Conservation (phyloP, 1,139 yeast genomes). For the Magnusiomyces suaveolens region DNA sequence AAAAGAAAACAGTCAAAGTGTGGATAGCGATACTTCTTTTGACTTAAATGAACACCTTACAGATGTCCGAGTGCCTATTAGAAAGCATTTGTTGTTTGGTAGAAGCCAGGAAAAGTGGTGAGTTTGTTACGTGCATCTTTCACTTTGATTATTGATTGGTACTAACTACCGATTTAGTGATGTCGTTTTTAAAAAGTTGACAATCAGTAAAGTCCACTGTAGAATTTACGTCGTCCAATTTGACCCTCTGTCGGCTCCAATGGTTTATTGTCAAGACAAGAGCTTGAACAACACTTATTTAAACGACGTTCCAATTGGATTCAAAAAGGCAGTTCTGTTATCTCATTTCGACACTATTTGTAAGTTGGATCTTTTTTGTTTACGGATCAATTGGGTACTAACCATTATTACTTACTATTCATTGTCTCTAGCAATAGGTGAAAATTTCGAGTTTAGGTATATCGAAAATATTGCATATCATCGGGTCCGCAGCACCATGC, state of each 20-base stretch:
- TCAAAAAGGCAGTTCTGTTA: constrained; percentile 34
- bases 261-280: constrained; percentile 45
- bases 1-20: not conserved
- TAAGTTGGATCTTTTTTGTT: constrained; percentile 7
- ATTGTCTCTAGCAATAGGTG: constrained; percentile 29
- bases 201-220: constrained; percentile 31
- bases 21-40: not conserved
- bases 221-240: constrained; percentile 43
- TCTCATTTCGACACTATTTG: constrained; percentile 39
- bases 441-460: constrained; percentile 25
- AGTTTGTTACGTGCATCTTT: not conserved
- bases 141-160: too few species aligned
- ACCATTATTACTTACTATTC: not conserved
- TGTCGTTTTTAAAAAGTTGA: not conserved
- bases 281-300: constrained; percentile 48
- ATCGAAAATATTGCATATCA: constrained; percentile 19
- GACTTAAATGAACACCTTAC: not conserved
- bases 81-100: not conserved
- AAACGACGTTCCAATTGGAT: constrained; percentile 34
- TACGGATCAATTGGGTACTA: too few species aligned
- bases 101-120: not conserved
- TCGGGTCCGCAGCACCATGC: constrained; percentile 16
- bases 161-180: too few species aligned
- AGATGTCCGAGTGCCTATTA: not conserved
- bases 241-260: constrained; percentile 40